Base-by-base conservation (phyloP, 495 filamentous ascomycete genomes). In the Lineolata rhizophorae region DNA sequence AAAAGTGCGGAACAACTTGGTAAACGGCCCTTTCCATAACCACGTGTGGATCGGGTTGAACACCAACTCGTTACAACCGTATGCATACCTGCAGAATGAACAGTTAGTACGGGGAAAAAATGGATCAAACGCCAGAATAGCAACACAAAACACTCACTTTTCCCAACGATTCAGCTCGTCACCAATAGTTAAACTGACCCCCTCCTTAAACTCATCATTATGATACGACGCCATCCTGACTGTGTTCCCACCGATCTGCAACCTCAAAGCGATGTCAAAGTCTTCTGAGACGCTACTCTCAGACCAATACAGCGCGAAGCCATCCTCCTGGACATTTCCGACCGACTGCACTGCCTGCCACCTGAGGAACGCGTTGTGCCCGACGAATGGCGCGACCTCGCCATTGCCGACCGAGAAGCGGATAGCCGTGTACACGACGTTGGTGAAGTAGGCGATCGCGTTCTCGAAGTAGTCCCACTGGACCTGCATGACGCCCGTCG, bases 161-260 rank as follows among this genome's bases (percentile, higher is more conserved):
- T 80, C 75, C 74, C 74, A 80, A 26, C 74, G 68, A 5, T 72
- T 70, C 20, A 80, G 55, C 46, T 80, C 74, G 46, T 80, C 74
- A 49, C 79, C 79, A 13, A 80, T 72, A n/a, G 74, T 80, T 3
- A 80, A 56, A 6, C 74, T 78, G 15, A 80, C 74, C 36, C 74
- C 74, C 46, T 80, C 74, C 48, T 79, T 80, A 54, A 79, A 80
- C 29, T 70, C 75, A 17, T 76, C 72, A 29, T 70, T 63, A 19
- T 73, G 66, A 58, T 73, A 80, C 5, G 71, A 69, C 18, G 70
- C 74, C 0, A 79, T 58, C 5, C 74, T 70, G 38, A 80, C 72
- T 38, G 68, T 70, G 49, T 76, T 76, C 10, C 71, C 69, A 43
- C 42, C 57, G 36, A 63, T 67, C 48, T 81, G 75, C 14, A 81